Conservation (phyloP, 176 grass and related monocot species). For the Calamus simplicifolius region DNA sequence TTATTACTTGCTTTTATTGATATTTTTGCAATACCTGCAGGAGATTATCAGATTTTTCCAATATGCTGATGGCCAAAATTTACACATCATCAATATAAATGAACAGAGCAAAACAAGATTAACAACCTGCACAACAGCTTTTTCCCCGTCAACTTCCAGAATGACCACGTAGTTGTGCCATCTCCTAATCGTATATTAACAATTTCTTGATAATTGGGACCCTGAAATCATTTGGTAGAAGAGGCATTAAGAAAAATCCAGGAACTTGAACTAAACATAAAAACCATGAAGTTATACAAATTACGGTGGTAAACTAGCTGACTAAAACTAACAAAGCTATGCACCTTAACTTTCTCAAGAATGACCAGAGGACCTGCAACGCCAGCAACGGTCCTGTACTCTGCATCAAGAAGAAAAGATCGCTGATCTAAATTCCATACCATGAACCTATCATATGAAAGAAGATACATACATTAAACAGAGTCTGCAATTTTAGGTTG, state of each 20-base stretch:
- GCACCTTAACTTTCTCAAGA: constrained; percentile 98
- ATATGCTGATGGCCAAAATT: neutral
- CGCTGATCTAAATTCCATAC: neutral
- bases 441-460: neutral
- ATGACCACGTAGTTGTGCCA: no score
- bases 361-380: constrained; percentile 97
- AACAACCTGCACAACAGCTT: constrained; percentile 93
- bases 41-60: constrained; percentile 69
- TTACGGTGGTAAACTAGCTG: no score
- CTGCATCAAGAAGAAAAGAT: constrained; percentile 25
- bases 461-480: no score
- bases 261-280: no score
- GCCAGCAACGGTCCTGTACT: constrained; percentile 97
- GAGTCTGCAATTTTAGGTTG: no score
- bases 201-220: constrained; percentile 98
- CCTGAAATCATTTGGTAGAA: constrained; percentile 24
- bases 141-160: constrained; percentile 99
- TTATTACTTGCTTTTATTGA: no score
- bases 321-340: neutral
- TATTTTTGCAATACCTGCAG: constrained; percentile 35
- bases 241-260: no score
- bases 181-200: constrained; percentile 93
- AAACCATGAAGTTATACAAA: no score
- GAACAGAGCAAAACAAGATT: no score
- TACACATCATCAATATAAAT: no score